phyloP scores from a whole-genome alignment of 176 grass and related monocot genomes.

The Juncus inflexus region DNA sequence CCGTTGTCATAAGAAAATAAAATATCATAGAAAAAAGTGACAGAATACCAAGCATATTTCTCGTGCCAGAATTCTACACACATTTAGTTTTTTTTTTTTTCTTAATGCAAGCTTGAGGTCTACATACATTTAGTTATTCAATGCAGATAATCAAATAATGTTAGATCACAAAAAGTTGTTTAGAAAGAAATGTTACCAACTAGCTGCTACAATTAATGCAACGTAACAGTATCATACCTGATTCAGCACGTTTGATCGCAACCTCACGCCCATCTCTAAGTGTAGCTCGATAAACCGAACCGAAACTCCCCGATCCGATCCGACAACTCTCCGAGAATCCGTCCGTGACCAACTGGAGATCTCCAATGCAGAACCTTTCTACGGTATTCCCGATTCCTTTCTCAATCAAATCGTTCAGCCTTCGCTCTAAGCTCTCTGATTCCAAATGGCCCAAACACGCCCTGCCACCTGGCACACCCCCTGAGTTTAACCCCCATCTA shows the following conservation, averaged over 20 bases:
- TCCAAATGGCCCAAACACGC: not conserved
- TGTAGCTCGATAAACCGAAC: constrained; percentile 72
- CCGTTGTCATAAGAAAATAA: no score
- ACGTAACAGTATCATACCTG: not conserved
- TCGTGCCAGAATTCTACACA: no score
- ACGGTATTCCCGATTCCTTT: constrained; percentile 39
- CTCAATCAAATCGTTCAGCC: constrained; percentile 29
- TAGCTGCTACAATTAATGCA: no score
- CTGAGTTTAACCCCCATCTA: constrained; percentile 15
- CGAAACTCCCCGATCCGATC: constrained; percentile 85
- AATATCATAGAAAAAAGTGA: not conserved
- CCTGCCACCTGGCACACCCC: not conserved
- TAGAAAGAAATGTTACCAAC: no score
- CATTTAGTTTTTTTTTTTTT: no score
- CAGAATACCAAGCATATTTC: no score
- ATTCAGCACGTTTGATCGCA: constrained; percentile 67
- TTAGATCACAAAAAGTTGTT: no score
- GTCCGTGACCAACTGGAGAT: constrained; percentile 46
- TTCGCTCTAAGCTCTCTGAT: constrained; percentile 4
- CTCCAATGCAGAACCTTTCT: constrained; percentile 46
- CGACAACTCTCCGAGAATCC: constrained; percentile 54
- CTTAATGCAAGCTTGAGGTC: no score
- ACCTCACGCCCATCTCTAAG: constrained; percentile 55
- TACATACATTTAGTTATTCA: no score
- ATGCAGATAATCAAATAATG: no score